Base-by-base conservation (phyloP, 176 grass and related monocot genomes). In the Oryza brachyantha region DNA sequence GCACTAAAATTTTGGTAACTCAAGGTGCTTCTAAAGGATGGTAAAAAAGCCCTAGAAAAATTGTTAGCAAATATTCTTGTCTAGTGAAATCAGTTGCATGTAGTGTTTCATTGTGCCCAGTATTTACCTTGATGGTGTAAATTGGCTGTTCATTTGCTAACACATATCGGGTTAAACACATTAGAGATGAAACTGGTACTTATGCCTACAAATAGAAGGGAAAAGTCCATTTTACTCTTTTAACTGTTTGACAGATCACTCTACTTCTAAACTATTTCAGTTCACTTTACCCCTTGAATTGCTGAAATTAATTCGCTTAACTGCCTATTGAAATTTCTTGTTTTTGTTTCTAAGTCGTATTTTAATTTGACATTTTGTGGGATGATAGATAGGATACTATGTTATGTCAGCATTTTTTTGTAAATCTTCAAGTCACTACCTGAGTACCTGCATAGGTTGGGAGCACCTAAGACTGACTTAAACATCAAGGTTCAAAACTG, bases 21-120 rank as follows among this genome's bases (percentile, higher is more conserved):
- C n/a, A n/a, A n/a, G n/a, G n/a, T n/a, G n/a, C n/a, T n/a, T n/a
- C n/a, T n/a, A n/a, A n/a, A n/a, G n/a, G n/a, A n/a, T n/a, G n/a
- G n/a, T n/a, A n/a, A n/a, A n/a, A n/a, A n/a, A n/a, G n/a, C n/a
- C n/a, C n/a, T n/a, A 14, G 40, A 46, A 55, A 38, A 76, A 29
- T 63, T 76, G 64, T 64, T 71, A 40, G 8, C 43, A 3, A 74
- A 5, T 3, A 68, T 68, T 27, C 70, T 66, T 82, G 24, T 57
- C 61, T 66, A 14, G 3, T 58, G 14, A 57, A n/a, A 25, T 58
- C 24, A 66, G 39, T 86, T 69, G 67, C 40, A 54, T 80, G 17
- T 69, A 10, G 5, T 45, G 52, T 42, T 71, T 86, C 9, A 48
- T 81, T 45, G 29, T 25, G 24, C 13, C 8, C 3, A 61, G 13